Evolutionary conservation across 306 rosid genomes (phyloP), one percentile per base, ranked within the genome.

Genomic region (Vigna radiata): DNA sequence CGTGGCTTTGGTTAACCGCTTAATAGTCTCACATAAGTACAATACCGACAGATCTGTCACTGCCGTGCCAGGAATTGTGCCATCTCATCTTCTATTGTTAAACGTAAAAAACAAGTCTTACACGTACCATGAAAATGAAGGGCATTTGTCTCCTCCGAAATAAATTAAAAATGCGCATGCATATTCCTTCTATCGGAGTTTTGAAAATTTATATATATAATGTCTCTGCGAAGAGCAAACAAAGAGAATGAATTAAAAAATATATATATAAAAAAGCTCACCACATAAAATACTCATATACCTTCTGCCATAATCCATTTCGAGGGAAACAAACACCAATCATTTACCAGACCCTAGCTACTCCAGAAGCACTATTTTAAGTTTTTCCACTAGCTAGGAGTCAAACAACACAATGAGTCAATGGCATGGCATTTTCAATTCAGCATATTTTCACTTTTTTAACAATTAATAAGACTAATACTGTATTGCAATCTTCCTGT

Each of bases 11-110:
- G 70, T 44, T 59, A 21, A 39, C 27, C 39, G 37, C 8, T 14
- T 14, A 39, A 1, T 58, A 16, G 19, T 73, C 70, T 39, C 15
- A 10, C 16, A 6, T 1, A 37, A 37, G 0, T 25, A 65, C 17
- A 37, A 64, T 36, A 23, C 65, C 53, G 50, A 64, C 53, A 63
- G 64, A 10, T 33, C 41, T n/a, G 44, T 76, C 48, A 37, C 36
- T 13, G 29, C 23, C 44, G 27, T 4, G 36, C 60, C 59, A 10
- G 60, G 29, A 56, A 25, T 27, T 59, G n/a, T 73, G 59, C 58
- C 7, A 43, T 59, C 25, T 49, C 68, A 7, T 31, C 70, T 74
- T 46, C 48, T 75, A 17, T 3, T 31, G n/a, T 48, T 18, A 33
- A 62, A 48, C 12, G 52, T 36, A 49, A 48, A 25, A 73, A 29